A percentile compares a stretch with the other conserved stretches of the same genome.
These are phyloP conservation scores for Avicennia marina DNA, from an alignment of 257 asterid species.

Conservation along the genomic window DNA sequence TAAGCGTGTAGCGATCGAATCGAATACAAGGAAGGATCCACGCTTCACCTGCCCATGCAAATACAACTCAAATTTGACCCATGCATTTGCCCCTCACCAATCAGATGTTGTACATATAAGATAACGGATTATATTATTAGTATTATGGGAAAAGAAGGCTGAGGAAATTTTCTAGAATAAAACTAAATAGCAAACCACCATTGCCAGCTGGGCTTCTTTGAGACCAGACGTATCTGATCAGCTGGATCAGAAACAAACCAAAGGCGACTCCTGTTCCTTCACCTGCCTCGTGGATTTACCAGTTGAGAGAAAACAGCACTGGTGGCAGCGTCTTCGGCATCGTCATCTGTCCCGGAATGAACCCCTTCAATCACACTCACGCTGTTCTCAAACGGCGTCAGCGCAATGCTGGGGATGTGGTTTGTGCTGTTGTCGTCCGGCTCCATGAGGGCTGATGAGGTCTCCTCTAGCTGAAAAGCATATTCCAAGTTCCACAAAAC, in stretches of 20 bases:
- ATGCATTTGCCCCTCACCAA: too few species aligned
- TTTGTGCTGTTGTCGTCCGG: constrained; percentile 66
- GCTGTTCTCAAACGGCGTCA: constrained; percentile 57
- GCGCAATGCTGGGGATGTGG: constrained; percentile 49
- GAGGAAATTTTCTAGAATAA: too few species aligned
- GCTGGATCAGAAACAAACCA: not conserved
- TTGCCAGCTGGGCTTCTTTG: too few species aligned
- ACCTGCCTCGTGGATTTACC: constrained; percentile 77
- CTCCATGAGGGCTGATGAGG: constrained; percentile 58
- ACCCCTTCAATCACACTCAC: constrained; percentile 54
- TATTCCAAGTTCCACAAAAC: constrained; percentile 77
- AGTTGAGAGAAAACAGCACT: constrained; percentile 79
- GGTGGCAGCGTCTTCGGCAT: constrained; percentile 61
- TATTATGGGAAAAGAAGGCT: too few species aligned
- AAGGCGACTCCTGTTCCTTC: constrained; percentile 10
- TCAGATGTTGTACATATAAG: too few species aligned
- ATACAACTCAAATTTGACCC: too few species aligned
- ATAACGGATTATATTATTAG: too few species aligned
- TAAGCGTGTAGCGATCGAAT: too few species aligned
- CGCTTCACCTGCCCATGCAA: too few species aligned
- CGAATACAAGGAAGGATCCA: too few species aligned
- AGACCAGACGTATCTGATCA: not conserved
- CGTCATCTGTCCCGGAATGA: constrained; percentile 58
- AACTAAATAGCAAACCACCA: too few species aligned
- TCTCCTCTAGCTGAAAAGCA: constrained; percentile 79